phyloP scores from a whole-genome alignment of 1,284 basidiomycete genomes.

The Ustilago nuda region DNA sequence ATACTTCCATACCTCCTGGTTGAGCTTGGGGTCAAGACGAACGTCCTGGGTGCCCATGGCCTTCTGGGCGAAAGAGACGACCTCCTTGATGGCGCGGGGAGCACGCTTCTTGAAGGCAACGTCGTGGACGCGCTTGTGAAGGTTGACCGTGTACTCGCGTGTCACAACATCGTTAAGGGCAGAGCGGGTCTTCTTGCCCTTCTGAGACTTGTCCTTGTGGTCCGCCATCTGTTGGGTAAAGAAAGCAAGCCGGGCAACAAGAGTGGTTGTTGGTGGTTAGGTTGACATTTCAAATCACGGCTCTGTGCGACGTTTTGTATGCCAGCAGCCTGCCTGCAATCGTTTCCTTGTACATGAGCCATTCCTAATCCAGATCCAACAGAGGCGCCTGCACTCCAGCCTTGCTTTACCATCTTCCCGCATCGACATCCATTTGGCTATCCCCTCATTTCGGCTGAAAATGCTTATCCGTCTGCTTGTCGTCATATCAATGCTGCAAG shows the following conservation, averaged over 20 bases:
- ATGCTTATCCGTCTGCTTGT: background rate
- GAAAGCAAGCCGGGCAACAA: background rate
- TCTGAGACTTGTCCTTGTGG: conserved; percentile 63
- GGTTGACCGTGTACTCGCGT: conserved; percentile 69
- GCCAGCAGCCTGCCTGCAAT: conserved; percentile 1
- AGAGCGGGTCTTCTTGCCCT: conserved; percentile 69
- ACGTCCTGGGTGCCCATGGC: conserved; percentile 69
- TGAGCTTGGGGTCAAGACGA: conserved; percentile 69
- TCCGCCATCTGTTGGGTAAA: conserved; percentile 55
- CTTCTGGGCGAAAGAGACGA: conserved; percentile 68
- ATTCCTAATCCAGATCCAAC: no score
- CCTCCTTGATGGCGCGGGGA: conserved; percentile 68
- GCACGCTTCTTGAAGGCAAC: conserved; percentile 68
- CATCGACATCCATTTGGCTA: no score
- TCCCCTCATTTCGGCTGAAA: no score
- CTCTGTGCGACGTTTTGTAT: background rate
- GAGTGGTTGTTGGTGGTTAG: conserved; percentile 17
- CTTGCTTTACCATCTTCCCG: no score
- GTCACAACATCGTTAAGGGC: conserved; percentile 63
- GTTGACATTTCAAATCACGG: background rate
- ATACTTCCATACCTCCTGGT: conserved; percentile 69
- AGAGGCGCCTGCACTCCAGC: no score
- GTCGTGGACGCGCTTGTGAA: conserved; percentile 68
- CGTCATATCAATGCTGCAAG: background rate
- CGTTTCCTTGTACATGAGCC: background rate